Evolutionary conservation across 169 alveolate species (phyloP), one percentile per base, ranked within the genome.

Genomic region (Babesia ovis): DNA sequence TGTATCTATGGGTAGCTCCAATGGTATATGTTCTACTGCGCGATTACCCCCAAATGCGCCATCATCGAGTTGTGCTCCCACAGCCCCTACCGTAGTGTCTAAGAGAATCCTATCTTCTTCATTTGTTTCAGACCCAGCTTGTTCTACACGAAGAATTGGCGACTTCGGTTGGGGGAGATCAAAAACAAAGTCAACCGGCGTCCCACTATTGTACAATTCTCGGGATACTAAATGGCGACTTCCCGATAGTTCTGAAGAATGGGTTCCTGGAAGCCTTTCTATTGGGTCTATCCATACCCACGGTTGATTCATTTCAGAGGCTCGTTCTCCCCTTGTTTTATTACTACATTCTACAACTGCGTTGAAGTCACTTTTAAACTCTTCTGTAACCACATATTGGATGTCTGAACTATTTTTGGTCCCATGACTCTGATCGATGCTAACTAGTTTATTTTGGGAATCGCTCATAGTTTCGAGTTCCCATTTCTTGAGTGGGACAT

Each of bases 281-380:
- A 55, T 32, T 20, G 64, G 25, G 18, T 55, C 42, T 27, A 55
- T 27, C 64, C 64, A 55, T n/a, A 55, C 43, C 64, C 64, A 55
- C n/a, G 64, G 25, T n/a, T 55, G 45, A 29, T 22, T 55, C 35
- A 5, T 9, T 14, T 20, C 42, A n/a, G 5, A 5, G 8, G 27
- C 27, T 48, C 9, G 12, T 48, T 8, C 9, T 20, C 5, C 27
- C 32, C 27, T 20, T 48, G 27, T 6, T 18, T 20, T 8, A 48
- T 20, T 48, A 20, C 56, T 48, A 18, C 27, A 20, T 48, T 48
- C 32, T 6, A 12, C 20, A 48, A 5, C 20, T 18, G 20, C 27
- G 27, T 48, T 48, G 5, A 18, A 18, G 12, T 48, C 27, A 18
- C 27, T 20, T 6, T 18, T 8, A 6, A 48, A 18, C 27, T 20